Evolutionary conservation across 331 rosid genomes (phyloP).

Genomic region (Cydonia oblonga): DNA sequence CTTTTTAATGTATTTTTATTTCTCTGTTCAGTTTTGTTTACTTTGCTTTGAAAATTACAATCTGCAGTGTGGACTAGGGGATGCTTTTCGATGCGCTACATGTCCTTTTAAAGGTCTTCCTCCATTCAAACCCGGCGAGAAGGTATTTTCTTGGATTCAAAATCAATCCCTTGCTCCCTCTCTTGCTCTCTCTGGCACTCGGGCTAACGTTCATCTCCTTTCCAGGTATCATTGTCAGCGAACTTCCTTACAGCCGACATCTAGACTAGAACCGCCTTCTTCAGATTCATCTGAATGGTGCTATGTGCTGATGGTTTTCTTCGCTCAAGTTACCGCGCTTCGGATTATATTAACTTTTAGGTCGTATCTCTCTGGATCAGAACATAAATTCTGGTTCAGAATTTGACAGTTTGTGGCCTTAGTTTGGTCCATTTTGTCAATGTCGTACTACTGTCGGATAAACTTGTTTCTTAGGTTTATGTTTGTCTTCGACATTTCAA

Average conservation of each 20-base stretch:
- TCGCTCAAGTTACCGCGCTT: not conserved
- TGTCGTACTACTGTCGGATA: not conserved
- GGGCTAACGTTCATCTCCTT: not conserved
- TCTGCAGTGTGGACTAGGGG: conserved; percentile 91
- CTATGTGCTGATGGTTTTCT: not conserved
- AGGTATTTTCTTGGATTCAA: conserved; percentile 35
- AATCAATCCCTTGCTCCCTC: not conserved
- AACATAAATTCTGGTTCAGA: not conserved
- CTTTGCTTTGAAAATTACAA: conserved; percentile 19
- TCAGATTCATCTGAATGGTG: not conserved
- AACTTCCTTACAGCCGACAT: conserved; percentile 79
- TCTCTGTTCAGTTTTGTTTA: not conserved
- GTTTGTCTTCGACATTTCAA: not conserved
- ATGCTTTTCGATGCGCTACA: conserved; percentile 90
- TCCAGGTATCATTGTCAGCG: conserved; percentile 52
- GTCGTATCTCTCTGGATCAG: not conserved
- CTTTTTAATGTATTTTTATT: not conserved
- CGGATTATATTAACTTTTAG: not conserved
- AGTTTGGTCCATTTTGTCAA: not conserved
- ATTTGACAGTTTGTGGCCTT: not conserved
- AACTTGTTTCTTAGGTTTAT: not conserved
- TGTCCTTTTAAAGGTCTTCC: conserved; percentile 98
- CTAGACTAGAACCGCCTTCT: conserved; percentile 4
- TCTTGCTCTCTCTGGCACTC: not conserved
- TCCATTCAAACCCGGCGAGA: conserved; percentile 83